phyloP scores from a whole-genome alignment of 106 monocot species.

The Posidonia australis region DNA sequence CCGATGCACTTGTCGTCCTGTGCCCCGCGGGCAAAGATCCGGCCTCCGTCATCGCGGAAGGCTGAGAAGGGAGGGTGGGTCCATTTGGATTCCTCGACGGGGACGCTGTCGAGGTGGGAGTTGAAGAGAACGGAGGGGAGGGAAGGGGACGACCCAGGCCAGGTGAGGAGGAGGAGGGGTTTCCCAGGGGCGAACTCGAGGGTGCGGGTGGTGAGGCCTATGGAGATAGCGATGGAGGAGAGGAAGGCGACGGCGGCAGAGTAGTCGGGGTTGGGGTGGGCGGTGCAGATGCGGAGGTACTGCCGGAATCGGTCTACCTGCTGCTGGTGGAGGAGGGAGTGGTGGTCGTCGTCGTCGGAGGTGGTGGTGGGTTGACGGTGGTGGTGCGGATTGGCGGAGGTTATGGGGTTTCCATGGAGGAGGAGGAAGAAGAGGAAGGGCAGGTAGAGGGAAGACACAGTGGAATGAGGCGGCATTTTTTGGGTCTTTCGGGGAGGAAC shows the following conservation, averaged over 20 bases:
- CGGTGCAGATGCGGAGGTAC: slow-evolving; percentile 83
- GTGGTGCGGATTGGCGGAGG: too few species aligned
- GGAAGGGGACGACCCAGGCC: slow-evolving; percentile 49
- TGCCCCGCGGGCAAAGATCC: slow-evolving; percentile 80
- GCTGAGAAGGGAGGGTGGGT: slow-evolving; percentile 75
- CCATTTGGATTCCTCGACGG: slow-evolving; percentile 57
- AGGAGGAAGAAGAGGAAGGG: slow-evolving; percentile 5
- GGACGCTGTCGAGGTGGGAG: slow-evolving; percentile 86
- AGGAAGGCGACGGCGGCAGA: slow-evolving; percentile 61
- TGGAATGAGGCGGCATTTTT: background rate
- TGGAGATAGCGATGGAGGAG: slow-evolving; percentile 31
- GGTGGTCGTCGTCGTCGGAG: background rate
- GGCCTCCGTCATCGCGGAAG: slow-evolving; percentile 41
- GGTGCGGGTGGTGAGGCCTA: slow-evolving; percentile 26
- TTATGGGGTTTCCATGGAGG: background rate
- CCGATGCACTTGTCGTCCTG: slow-evolving; percentile 96
- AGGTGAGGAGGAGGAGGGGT: slow-evolving; percentile 62
- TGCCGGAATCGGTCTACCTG: slow-evolving; percentile 49
- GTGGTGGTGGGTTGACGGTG: too few species aligned
- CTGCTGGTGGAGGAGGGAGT: background rate
- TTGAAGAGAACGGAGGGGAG: slow-evolving; percentile 91
- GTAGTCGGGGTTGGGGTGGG: slow-evolving; percentile 84
- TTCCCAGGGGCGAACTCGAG: slow-evolving; percentile 52
- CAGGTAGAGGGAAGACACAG: background rate
- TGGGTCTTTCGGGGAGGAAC: too few species aligned